These are phyloP conservation scores for Gillenia trifoliata DNA, from an alignment of 306 rosid genomes.

Conservation along the genomic window DNA sequence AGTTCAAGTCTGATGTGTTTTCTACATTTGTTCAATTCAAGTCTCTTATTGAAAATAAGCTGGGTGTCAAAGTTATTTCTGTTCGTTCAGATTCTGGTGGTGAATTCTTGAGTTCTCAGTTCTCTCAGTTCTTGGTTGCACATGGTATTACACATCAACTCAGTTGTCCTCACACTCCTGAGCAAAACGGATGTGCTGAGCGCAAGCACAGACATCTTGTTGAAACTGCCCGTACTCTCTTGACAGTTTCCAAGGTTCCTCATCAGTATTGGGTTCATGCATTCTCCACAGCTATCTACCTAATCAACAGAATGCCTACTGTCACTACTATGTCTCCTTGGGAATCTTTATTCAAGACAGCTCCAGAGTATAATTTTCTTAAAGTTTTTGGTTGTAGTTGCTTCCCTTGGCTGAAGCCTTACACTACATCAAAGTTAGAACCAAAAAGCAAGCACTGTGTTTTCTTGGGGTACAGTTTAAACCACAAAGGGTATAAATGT, in stretches of 20 bases:
- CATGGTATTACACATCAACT: background rate
- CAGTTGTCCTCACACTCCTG: background rate
- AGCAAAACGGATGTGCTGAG: background rate
- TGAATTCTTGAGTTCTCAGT: background rate
- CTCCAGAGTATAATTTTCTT: background rate
- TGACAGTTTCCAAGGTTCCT: background rate
- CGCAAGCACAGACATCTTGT: background rate
- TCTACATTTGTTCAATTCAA: background rate
- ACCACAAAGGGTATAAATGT: background rate
- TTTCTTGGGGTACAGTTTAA: background rate
- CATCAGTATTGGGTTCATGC: background rate
- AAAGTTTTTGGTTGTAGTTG: background rate
- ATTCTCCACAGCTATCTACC: background rate
- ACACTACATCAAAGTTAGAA: background rate
- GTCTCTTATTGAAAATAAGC: background rate
- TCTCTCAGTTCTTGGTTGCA: rapidly evolving
- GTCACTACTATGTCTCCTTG: background rate
- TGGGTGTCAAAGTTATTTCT: rapidly evolving
- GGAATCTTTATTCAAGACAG: background rate
- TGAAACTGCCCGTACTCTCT: background rate
- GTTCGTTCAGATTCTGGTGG: background rate
- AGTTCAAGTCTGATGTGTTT: background rate
- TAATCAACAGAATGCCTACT: background rate
- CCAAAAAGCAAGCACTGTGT: background rate
- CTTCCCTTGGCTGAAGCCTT: background rate